These are phyloP conservation scores for Inonotus obliquus DNA, from an alignment of 1,284 basidiomycete genomes.

Conservation along the genomic window DNA sequence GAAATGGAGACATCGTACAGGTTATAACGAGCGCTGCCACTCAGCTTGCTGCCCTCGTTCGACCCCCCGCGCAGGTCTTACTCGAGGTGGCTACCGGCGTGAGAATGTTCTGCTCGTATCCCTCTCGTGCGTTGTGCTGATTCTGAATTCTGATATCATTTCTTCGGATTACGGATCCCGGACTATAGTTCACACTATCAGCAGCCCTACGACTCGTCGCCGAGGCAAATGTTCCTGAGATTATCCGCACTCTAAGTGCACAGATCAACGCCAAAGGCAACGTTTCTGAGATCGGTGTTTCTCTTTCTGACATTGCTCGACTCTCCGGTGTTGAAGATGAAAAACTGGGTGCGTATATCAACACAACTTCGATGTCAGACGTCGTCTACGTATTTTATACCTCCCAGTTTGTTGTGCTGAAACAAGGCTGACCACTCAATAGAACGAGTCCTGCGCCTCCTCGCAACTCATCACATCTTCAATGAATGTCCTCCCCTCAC, in stretches of 20 bases:
- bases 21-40: conserved; percentile 6
- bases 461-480: conserved; percentile 33
- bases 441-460: conserved; percentile 32
- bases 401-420: neutral
- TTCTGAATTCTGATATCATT: neutral
- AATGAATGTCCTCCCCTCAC: conserved; percentile 28
- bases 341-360: conserved; percentile 21
- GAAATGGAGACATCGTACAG: neutral
- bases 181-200: conserved; percentile 11
- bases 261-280: neutral
- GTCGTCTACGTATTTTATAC: neutral
- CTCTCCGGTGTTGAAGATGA: conserved; percentile 16
- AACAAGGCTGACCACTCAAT: neutral
- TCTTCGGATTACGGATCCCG: neutral
- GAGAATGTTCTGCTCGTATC: neutral
- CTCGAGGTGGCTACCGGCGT: conserved; percentile 14
- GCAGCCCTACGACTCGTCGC: conserved; percentile 15
- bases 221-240: conserved; percentile 13
- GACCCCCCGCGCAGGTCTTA: conserved; percentile 11
- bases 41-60: conserved; percentile 16
- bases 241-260: conserved; percentile 3
- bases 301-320: conserved; percentile 20
- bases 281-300: neutral
- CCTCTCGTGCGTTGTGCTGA: neutral
- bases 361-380: neutral